phyloP scores from a whole-genome alignment of 2,329 filamentous ascomycete genomes.

The Fusarium haematococcum region DNA sequence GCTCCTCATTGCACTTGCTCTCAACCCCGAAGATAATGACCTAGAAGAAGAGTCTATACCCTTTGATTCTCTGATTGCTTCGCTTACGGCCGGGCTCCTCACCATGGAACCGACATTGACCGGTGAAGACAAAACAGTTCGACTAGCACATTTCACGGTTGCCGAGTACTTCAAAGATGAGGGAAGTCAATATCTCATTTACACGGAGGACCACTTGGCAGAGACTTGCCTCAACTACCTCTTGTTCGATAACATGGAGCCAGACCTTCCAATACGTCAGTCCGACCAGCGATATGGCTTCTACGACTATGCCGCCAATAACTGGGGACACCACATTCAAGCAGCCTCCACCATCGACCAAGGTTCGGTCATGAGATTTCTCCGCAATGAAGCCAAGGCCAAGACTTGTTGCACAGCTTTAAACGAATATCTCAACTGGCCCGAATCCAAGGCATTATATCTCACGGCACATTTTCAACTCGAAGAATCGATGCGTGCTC shows the following conservation, averaged over 20 bases:
- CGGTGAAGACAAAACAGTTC: neutral
- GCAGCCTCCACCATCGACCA: neutral
- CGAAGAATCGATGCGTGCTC: neutral
- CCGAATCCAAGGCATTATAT: neutral
- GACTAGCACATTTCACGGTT: neutral
- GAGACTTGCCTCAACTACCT: neutral
- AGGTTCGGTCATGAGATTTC: neutral
- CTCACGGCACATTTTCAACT: neutral
- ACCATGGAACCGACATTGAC: neutral
- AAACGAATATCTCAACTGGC: neutral
- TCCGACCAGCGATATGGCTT: neutral
- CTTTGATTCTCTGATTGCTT: neutral
- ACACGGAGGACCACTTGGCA: neutral
- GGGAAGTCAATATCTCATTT: neutral
- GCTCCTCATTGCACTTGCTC: neutral
- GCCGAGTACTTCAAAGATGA: neutral
- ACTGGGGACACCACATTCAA: neutral
- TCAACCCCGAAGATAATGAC: neutral
- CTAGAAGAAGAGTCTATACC: neutral
- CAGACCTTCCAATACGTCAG: neutral
- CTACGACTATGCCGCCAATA: neutral
- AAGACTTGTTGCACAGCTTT: neutral
- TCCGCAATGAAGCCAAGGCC: neutral
- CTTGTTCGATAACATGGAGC: neutral
- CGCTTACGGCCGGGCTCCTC: neutral